Conservation (phyloP, 2,329 filamentous ascomycete genomes). For the Aphanocladium album region DNA sequence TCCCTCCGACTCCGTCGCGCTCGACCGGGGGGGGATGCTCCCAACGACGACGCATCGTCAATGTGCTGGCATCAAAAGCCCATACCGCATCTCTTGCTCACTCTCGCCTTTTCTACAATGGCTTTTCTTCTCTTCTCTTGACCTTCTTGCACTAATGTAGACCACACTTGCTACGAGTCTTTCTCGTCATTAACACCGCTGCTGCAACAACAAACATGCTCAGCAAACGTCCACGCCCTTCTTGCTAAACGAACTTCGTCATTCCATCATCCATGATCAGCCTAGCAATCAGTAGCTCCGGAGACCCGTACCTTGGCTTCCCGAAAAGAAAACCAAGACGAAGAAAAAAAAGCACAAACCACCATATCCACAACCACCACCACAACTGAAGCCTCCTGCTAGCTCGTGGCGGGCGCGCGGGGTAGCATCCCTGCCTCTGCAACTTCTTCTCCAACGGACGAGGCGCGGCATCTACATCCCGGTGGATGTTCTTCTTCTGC, state of each 20-base stretch:
- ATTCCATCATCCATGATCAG: background rate
- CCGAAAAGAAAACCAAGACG: background rate
- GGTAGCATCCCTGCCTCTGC: background rate
- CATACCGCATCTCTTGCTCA: background rate
- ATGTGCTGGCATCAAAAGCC: background rate
- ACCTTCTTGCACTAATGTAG: no score
- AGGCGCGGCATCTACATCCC: slow-evolving; percentile 3
- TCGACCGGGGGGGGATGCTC: background rate
- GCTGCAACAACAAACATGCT: no score
- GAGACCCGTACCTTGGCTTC: background rate
- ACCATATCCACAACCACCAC: background rate
- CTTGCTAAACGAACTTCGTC: background rate
- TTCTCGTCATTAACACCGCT: no score
- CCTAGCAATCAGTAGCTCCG: background rate
- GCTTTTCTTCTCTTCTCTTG: no score
- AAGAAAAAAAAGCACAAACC: background rate
- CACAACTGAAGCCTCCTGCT: background rate
- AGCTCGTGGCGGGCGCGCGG: background rate
- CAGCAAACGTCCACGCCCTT: no score
- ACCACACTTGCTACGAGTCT: no score
- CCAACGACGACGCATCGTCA: background rate
- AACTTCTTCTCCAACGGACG: background rate
- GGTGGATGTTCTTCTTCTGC: background rate
- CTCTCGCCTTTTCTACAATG: no score
- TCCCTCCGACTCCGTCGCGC: background rate